phyloP scores from a whole-genome alignment of 1,284 basidiomycete genomes.

The Naganishia albida region DNA sequence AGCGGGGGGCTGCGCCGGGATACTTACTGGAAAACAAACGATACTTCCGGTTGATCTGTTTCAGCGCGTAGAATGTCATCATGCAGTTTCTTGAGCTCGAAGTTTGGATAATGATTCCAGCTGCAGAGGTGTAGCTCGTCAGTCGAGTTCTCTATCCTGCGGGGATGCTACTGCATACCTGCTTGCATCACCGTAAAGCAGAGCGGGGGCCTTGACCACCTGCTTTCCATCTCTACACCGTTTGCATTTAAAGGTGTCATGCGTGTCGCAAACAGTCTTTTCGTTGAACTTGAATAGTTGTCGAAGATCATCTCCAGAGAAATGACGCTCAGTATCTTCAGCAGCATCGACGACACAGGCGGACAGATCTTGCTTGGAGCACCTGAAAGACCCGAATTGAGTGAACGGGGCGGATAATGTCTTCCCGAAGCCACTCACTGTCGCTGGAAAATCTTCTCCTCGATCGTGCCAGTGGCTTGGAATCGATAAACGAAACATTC shows the following conservation, averaged over 20 bases:
- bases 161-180: constrained; percentile 66
- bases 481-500: constrained; percentile 99
- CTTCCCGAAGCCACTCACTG: constrained; percentile 56
- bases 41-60: constrained; percentile 77
- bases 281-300: constrained; percentile 93
- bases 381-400: constrained; percentile 52
- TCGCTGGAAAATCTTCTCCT: constrained; percentile 97
- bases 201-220: constrained; percentile 73
- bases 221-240: constrained; percentile 88
- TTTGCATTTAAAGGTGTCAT: constrained; percentile 97
- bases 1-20: no score
- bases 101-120: constrained; percentile 96
- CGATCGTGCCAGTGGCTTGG: constrained; percentile 95
- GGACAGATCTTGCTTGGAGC: constrained; percentile 93
- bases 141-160: not conserved
- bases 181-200: constrained; percentile 96
- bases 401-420: not conserved
- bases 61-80: constrained; percentile 94
- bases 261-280: constrained; percentile 85
- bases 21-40: constrained; percentile 89
- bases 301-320: constrained; percentile 83
- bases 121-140: constrained; percentile 56
- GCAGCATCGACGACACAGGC: constrained; percentile 97
- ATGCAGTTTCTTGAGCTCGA: constrained; percentile 84
- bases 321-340: constrained; percentile 92